Evolutionary conservation across 2,329 filamentous ascomycete genomes (phyloP).

Genomic region (Daldinia sp.): DNA sequence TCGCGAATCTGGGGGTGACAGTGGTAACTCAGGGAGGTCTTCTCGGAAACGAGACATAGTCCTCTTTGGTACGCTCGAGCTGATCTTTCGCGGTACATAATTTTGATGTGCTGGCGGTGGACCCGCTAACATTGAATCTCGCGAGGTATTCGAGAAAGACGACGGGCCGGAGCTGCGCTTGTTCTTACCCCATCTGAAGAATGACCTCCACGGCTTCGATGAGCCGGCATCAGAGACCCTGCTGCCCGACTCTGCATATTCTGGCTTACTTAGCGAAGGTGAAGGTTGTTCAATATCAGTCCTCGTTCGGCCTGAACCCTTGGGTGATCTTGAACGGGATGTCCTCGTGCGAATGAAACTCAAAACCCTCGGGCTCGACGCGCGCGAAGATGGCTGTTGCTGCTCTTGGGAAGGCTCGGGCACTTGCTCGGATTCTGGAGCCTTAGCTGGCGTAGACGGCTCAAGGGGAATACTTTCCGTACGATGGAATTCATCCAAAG

Average conservation of each 20-base stretch:
- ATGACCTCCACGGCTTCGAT: conserved; percentile 72
- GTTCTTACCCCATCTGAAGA: conserved; percentile 78
- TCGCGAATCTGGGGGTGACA: conserved; percentile 87
- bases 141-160: conserved; percentile 92
- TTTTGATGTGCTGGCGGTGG: conserved; percentile 53
- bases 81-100: conserved; percentile 52
- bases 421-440: conserved; percentile 28
- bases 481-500: conserved; percentile 62
- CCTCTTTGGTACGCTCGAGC: conserved; percentile 72
- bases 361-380: conserved; percentile 53
- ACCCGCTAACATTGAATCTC: conserved; percentile 79
- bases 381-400: conserved; percentile 40
- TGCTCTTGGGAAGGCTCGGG: conserved; percentile 32
- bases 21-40: conserved; percentile 85
- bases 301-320: conserved; percentile 57
- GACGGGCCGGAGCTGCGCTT: conserved; percentile 71
- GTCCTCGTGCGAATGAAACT: conserved; percentile 60
- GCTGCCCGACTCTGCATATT: conserved; percentile 63
- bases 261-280: conserved; percentile 55
- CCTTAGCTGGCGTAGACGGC: conserved; percentile 36
- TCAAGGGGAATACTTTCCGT: conserved; percentile 61
- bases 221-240: conserved; percentile 68
- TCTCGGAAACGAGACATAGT: conserved; percentile 93
- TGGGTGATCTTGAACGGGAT: conserved; percentile 64
- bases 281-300: conserved; percentile 50